phyloP scores from a whole-genome alignment of 257 asterid genomes.

The Mitragyna speciosa region DNA sequence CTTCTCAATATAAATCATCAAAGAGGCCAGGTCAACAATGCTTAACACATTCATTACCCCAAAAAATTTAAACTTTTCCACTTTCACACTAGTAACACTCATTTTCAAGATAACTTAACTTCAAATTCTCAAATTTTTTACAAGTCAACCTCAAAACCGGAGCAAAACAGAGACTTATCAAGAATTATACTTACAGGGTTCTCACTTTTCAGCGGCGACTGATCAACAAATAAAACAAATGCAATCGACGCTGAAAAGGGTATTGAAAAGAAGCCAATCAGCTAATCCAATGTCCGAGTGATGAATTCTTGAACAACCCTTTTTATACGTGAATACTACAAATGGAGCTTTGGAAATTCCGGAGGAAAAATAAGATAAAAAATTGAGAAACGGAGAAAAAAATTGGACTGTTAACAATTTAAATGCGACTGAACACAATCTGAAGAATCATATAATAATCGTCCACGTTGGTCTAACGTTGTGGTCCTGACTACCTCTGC shows the following conservation, averaged over 20 bases:
- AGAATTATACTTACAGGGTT: neutral
- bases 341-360: neutral
- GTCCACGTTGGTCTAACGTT: neutral
- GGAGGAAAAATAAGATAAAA: neutral
- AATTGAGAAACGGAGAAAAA: neutral
- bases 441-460: neutral
- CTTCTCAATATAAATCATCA: neutral
- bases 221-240: slow-evolving; percentile 1
- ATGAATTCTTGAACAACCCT: neutral
- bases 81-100: neutral
- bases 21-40: neutral
- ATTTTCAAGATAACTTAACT: neutral
- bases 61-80: neutral
- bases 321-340: neutral
- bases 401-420: neutral
- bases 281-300: neutral
- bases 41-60: neutral
- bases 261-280: neutral
- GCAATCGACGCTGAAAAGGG: slow-evolving; percentile 1
- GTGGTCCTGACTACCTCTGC: neutral
- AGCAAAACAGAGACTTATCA: neutral
- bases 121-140: neutral
- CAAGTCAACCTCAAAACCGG: neutral
- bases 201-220: slow-evolving; percentile 2
- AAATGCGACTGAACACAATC: slow-evolving; percentile 6